Evolutionary conservation across 108 stramenopile genomes (phyloP).

Genomic region (Bacterosira constricta): DNA sequence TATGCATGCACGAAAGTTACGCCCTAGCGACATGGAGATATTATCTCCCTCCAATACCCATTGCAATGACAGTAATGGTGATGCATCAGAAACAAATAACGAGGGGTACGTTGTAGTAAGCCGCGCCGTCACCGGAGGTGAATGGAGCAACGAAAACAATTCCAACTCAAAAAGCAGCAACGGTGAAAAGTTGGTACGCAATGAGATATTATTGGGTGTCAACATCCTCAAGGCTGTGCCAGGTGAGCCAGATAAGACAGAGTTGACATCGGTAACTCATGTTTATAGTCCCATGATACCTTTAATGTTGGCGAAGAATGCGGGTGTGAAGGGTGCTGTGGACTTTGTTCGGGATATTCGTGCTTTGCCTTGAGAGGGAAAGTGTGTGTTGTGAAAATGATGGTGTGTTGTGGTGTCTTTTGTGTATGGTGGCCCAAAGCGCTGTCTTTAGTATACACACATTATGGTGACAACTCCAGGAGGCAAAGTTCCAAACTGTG

Average conservation of each 20-base stretch:
- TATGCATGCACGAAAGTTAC: constrained; percentile 71
- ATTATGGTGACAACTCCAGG: too few relatives aligned
- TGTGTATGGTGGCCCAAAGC: too few relatives aligned
- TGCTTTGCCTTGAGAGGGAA: constrained; percentile 22
- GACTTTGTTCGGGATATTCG: constrained; percentile 88
- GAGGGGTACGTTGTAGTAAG: constrained; percentile 82
- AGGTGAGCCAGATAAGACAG: constrained; percentile 57
- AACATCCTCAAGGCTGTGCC: constrained; percentile 67
- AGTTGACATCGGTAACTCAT: constrained; percentile 82
- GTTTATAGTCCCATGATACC: constrained; percentile 79
- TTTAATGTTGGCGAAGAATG: constrained; percentile 63
- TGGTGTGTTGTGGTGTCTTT: too few relatives aligned
- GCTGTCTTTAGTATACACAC: too few relatives aligned
- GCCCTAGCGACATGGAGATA: constrained; percentile 25
- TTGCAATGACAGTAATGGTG: background rate
- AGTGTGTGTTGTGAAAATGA: too few relatives aligned
- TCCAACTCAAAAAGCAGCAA: background rate
- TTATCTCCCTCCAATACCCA: background rate
- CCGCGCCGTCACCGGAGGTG: constrained; percentile 61
- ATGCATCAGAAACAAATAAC: too few relatives aligned
- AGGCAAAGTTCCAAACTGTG: too few relatives aligned
- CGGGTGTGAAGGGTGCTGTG: constrained; percentile 79
- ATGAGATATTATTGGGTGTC: constrained; percentile 86
- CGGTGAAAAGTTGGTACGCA: constrained; percentile 44
- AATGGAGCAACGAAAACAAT: constrained; percentile 20